Evolutionary conservation across 345 rosid genomes (phyloP), one percentile per base, ranked within the genome.

Genomic region (Noccaea caerulescens): DNA sequence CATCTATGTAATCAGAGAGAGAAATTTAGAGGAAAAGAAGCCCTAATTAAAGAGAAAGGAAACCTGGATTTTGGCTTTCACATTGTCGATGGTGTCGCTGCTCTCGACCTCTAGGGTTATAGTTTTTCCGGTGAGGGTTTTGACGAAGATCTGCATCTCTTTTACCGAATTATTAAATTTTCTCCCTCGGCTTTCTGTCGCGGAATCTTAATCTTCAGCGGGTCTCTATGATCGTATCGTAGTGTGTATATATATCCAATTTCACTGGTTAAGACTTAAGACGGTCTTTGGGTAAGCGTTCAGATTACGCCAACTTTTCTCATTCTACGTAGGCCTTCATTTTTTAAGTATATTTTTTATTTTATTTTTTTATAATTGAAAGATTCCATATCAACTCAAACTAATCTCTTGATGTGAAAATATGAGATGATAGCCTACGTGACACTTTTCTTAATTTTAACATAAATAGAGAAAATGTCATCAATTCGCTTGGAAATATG

Each of bases 101-200:
- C 84, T 80, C 81, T 84, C 87, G 3, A 84, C 87, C 76, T 82
- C 87, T 79, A 82, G 83, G 61, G 85, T 84, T 36, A 84, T 82
- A 8, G 85, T 84, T 76, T 84, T 84, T 0, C 88, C 88, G 8
- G 88, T 82, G 12, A 82, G 78, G 59, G 88, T 84, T 76, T 84
- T 84, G 54, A 84, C 88, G 58, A 82, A 84, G 83, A 84, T 84
- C 86, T 84, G 88, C 88, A 84, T 78, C 25, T 25, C 43, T 18
- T n/a, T 13, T 55, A 27, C 8, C 27, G 51, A 10, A 13, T 10
- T 10, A 0, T 42, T 30, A 16, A 52, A 27, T 9, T 16, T 33
- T 37, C 3, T 42, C 14, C 54, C 38, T 16, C 2, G 1, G 32
- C 20, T 20, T 18, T 72, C 42, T 51, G n/a, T 60, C 64, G 34